Evolutionary conservation across 1,284 basidiomycete species (phyloP).

Genomic region (Tetrapyrgos nigripes): DNA sequence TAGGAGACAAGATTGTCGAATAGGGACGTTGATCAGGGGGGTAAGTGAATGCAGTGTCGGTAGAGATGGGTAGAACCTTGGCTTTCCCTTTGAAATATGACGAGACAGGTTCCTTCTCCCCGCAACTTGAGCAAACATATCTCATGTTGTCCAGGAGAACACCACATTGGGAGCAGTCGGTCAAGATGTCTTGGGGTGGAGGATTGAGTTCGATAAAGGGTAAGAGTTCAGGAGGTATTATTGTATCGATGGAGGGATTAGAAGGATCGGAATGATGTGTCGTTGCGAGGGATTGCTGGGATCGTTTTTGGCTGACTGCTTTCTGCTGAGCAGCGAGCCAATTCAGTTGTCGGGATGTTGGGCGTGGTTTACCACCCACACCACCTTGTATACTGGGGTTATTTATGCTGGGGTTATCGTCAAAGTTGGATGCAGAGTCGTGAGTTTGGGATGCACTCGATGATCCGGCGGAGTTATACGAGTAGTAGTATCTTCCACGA

Average conservation of each 20-base stretch:
- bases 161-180: conserved; percentile 84
- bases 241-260: conserved; percentile 29
- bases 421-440: conserved; percentile 50
- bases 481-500: conserved; percentile 77
- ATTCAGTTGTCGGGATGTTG: conserved; percentile 65
- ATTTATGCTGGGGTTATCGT: conserved; percentile 48
- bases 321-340: conserved; percentile 63
- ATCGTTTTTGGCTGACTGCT: conserved; percentile 22
- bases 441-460: conserved; percentile 54
- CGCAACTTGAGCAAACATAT: conserved; percentile 88
- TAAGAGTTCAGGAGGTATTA: conserved; percentile 50
- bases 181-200: conserved; percentile 70
- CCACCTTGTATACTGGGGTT: conserved; percentile 27
- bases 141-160: conserved; percentile 76
- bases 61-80: conserved; percentile 24
- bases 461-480: conserved; percentile 61
- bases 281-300: conserved; percentile 13
- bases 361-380: conserved; percentile 43
- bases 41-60: conserved; percentile 21
- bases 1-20: conserved; percentile 32
- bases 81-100: conserved; percentile 42
- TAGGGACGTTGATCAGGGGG: conserved; percentile 18
- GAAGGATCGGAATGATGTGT: conserved; percentile 20
- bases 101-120: conserved; percentile 64
- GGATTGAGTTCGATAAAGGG: conserved; percentile 54